Evolutionary conservation across 306 rosid species (phyloP).

Genomic region (Dalbergia oliveri): DNA sequence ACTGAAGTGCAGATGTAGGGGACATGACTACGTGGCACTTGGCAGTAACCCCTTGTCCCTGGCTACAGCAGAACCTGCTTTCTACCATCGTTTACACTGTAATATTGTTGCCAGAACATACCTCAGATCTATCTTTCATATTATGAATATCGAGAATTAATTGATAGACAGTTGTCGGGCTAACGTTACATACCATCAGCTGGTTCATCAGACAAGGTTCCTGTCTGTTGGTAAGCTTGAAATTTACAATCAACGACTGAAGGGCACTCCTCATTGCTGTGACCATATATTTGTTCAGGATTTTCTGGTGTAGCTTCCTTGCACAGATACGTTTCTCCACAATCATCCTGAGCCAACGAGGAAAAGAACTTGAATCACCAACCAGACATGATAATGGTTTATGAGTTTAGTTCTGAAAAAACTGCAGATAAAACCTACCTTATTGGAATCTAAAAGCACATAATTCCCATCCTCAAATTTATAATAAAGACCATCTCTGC

Average conservation of each 20-base stretch:
- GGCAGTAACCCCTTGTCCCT: constrained; percentile 34
- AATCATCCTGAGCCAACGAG: constrained; percentile 51
- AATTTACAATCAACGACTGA: constrained; percentile 43
- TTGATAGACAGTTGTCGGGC: constrained; percentile 13
- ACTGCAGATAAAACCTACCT: constrained; percentile 47
- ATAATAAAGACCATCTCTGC: constrained; percentile 73
- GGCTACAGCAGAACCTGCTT: constrained; percentile 36
- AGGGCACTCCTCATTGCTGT: constrained; percentile 44
- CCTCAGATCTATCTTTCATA: constrained; percentile 22
- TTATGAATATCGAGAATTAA: background rate
- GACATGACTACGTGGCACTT: constrained; percentile 31
- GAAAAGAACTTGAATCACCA: constrained; percentile 19
- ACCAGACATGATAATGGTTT: constrained; percentile 22
- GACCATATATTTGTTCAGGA: constrained; percentile 33
- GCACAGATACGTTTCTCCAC: constrained; percentile 39
- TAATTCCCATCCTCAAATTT: constrained; percentile 85
- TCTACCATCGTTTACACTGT: constrained; percentile 34
- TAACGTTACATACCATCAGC: constrained; percentile 51
- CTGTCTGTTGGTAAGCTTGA: constrained; percentile 48
- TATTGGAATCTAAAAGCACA: constrained; percentile 63
- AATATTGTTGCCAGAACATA: constrained; percentile 26
- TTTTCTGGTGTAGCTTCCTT: constrained; percentile 48
- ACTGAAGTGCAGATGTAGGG: constrained; percentile 33
- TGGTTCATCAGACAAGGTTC: constrained; percentile 41
- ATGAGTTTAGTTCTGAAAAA: constrained; percentile 3